phyloP scores from a whole-genome alignment of 225 moss, liverwort and hornwort genomes.

The Climacium dendroides region DNA sequence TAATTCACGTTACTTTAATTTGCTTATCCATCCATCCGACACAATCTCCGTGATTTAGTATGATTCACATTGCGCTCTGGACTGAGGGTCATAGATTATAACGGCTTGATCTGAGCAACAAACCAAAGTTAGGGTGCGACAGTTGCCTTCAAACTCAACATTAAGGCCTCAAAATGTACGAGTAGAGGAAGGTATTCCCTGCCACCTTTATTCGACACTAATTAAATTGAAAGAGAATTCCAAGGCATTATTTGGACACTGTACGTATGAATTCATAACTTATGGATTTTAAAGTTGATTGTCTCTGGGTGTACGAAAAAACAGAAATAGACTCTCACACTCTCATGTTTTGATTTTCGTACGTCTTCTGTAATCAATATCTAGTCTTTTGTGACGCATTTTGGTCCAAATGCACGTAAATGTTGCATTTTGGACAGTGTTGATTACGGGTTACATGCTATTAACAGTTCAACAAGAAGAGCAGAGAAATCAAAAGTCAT shows the following conservation, averaged over 20 bases:
- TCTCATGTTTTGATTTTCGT: not conserved
- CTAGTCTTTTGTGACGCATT: not conserved
- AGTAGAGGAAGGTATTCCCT: not conserved
- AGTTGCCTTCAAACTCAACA: not conserved
- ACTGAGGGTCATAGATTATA: not conserved
- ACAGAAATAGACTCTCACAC: not conserved
- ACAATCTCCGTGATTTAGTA: too few relatives aligned
- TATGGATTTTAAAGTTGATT: not conserved
- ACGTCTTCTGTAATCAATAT: not conserved
- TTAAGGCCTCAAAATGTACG: not conserved
- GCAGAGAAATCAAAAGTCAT: not conserved
- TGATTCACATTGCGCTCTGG: not conserved
- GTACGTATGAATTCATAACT: too few relatives aligned
- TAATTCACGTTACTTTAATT: too few relatives aligned
- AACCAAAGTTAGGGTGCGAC: not conserved
- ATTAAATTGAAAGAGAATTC: not conserved
- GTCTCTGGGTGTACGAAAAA: not conserved
- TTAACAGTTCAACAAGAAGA: not conserved
- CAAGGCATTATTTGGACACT: not conserved
- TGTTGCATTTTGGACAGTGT: too few relatives aligned
- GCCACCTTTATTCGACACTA: not conserved
- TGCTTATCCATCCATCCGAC: too few relatives aligned
- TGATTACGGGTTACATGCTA: not conserved
- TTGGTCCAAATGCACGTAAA: not conserved
- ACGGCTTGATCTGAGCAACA: not conserved